These are phyloP conservation scores for Kregervanrija delftensis DNA, from an alignment of 805 yeast species.

Conservation along the genomic window DNA sequence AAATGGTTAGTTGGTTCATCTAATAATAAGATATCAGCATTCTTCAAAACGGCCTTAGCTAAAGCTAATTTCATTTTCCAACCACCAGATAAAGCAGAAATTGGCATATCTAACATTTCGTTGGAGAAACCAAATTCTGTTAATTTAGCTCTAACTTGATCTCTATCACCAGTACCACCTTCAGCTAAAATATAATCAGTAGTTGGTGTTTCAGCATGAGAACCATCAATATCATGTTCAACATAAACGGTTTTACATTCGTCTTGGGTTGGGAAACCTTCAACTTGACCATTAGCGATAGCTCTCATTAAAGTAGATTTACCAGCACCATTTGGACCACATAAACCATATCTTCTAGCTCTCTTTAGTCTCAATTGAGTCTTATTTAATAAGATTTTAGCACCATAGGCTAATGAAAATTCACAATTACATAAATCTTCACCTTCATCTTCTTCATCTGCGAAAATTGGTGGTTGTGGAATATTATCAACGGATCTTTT, in stretches of 20 bases:
- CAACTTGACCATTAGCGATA: constrained; percentile 96
- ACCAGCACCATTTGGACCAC: constrained; percentile 99
- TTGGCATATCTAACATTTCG: constrained; percentile 90
- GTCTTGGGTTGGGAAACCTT: constrained; percentile 99
- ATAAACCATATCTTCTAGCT: constrained; percentile 99
- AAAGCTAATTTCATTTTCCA: constrained; percentile 99
- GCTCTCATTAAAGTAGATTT: constrained; percentile 97
- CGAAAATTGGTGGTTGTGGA: constrained; percentile 89
- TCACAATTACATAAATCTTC: constrained; percentile 99
- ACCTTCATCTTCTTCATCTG: constrained; percentile 95
- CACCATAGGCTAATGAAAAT: constrained; percentile 99
- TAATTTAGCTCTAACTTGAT: constrained; percentile 67
- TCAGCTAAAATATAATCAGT: constrained; percentile 69
- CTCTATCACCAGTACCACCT: constrained; percentile 65
- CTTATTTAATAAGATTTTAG: constrained; percentile 98
- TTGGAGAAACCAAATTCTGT: constrained; percentile 89
- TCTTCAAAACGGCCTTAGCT: constrained; percentile 98
- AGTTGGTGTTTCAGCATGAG: constrained; percentile 94
- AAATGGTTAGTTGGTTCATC: constrained; percentile 99
- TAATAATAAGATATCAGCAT: constrained; percentile 94
- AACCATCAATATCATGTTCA: constrained; percentile 99
- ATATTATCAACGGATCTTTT: constrained; percentile 96
- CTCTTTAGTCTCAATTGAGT: constrained; percentile 98
- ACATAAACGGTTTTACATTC: constrained; percentile 99
- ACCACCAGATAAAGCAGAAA: constrained; percentile 98